Conservation (phyloP, 148 eudicot genomes). For the Spergularia bocconei region DNA sequence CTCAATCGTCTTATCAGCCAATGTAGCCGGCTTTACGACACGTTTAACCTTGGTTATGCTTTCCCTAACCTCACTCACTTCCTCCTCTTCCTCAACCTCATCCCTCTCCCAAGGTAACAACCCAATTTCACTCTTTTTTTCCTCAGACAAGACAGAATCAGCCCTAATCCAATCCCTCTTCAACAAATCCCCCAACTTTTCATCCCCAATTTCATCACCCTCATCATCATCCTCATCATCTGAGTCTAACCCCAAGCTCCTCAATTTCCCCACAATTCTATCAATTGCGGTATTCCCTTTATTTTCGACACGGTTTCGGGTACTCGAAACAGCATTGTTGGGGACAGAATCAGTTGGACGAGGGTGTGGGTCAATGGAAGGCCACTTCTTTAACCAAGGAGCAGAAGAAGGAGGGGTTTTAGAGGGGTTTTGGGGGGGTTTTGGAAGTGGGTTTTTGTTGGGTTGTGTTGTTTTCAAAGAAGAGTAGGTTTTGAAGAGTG, state of each 20-base stretch:
- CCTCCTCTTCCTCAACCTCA: conserved; percentile 33
- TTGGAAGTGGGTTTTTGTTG: conserved; percentile 33
- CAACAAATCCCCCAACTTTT: conserved; percentile 85
- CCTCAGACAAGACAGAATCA: conserved; percentile 63
- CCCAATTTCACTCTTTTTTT: conserved; percentile 33
- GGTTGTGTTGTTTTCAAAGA: conserved; percentile 42
- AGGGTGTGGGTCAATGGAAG: conserved; percentile 32
- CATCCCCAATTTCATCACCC: conserved; percentile 30
- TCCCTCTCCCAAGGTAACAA: conserved; percentile 88
- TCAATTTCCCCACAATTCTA: conserved; percentile 70
- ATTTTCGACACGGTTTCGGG: conserved; percentile 6
- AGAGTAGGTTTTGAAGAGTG: conserved; percentile 40
- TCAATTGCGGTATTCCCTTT: conserved; percentile 58
- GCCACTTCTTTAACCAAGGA: conserved; percentile 78
- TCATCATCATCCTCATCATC: conserved; percentile 53
- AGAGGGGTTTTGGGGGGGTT: conserved; percentile 25
- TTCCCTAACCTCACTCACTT: conserved; percentile 27
- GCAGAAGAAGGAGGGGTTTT: conserved; percentile 37
- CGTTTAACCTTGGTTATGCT: conserved; percentile 37
- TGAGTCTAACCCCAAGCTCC: conserved; percentile 65
- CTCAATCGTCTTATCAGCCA: conserved; percentile 87
- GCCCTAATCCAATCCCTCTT: conserved; percentile 88
- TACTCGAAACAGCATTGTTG: conserved; percentile 1
- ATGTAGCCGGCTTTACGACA: conserved; percentile 53
- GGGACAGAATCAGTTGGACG: conserved; percentile 1